Conservation (phyloP, 2,329 filamentous ascomycete genomes). For the Fusarium sp. region DNA sequence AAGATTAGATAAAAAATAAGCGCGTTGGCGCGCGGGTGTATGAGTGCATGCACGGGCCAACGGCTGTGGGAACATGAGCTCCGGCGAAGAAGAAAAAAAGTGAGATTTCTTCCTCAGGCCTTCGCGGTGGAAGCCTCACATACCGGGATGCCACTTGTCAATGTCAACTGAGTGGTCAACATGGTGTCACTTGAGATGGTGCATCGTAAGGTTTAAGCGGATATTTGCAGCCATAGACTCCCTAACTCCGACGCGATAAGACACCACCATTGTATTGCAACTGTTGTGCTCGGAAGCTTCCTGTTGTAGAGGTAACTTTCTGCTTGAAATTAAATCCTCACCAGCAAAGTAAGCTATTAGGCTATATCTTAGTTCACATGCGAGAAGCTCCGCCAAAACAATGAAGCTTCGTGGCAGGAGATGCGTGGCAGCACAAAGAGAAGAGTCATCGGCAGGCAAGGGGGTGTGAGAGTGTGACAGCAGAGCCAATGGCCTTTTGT, state of each 20-base stretch:
- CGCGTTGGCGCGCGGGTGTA: slow-evolving; percentile 27
- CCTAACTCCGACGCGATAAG: background rate
- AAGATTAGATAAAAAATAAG: slow-evolving; percentile 33
- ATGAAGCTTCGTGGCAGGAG: slow-evolving; percentile 32
- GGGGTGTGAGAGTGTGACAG: slow-evolving; percentile 34
- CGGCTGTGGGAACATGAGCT: background rate
- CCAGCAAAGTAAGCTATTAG: background rate
- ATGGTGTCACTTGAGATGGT: slow-evolving; percentile 33
- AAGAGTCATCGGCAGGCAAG: slow-evolving; percentile 36
- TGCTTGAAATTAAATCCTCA: background rate
- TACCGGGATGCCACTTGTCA: slow-evolving; percentile 21
- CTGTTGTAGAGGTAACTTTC: background rate
- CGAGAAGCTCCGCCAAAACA: slow-evolving; percentile 11
- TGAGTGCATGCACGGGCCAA: slow-evolving; percentile 21
- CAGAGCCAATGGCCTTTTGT: slow-evolving; percentile 28
- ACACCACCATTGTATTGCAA: background rate
- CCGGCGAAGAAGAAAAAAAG: slow-evolving; percentile 5
- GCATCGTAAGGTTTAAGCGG: slow-evolving; percentile 36
- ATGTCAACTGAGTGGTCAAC: slow-evolving; percentile 11
- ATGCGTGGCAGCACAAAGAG: slow-evolving; percentile 38
- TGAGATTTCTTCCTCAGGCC: slow-evolving; percentile 16
- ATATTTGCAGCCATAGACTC: slow-evolving; percentile 4
- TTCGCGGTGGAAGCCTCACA: slow-evolving; percentile 17
- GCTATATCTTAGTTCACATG: slow-evolving; percentile 21
- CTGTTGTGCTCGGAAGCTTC: background rate